Conservation (phyloP, 441 rosid genomes). For the Daphne laureola region DNA sequence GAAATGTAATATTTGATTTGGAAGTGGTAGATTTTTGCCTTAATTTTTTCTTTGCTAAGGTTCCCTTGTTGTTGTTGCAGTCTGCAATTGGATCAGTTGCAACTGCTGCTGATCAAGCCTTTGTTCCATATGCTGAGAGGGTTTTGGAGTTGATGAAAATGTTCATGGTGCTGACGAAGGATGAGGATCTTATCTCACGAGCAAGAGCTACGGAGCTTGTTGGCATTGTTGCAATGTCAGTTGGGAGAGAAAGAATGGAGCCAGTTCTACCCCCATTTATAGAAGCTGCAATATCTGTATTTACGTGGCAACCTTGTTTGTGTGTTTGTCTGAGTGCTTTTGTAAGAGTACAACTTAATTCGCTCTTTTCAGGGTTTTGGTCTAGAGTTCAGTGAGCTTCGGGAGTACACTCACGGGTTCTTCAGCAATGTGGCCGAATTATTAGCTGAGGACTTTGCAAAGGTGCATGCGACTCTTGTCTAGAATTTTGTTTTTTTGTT, state of each 20-base stretch:
- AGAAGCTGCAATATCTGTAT: constrained; percentile 95
- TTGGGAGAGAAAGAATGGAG: constrained; percentile 80
- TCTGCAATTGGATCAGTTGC: constrained; percentile 99
- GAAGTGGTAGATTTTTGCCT: not conserved
- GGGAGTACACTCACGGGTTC: constrained; percentile 97
- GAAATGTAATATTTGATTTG: too few relatives aligned
- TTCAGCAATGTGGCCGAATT: constrained; percentile 97
- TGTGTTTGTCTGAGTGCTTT: constrained; percentile 8
- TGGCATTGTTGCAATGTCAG: constrained; percentile 97
- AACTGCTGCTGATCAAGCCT: constrained; percentile 96
- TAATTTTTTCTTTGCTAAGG: constrained; percentile 10
- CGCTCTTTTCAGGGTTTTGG: constrained; percentile 65
- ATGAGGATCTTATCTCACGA: constrained; percentile 90
- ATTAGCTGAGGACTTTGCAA: constrained; percentile 75
- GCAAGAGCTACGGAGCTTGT: constrained; percentile 99
- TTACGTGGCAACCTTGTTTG: constrained; percentile 14
- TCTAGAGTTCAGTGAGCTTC: constrained; percentile 90
- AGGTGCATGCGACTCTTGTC: constrained; percentile 41
- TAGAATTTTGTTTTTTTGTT: constrained; percentile 12
- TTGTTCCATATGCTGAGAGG: constrained; percentile 90
- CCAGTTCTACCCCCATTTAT: constrained; percentile 74
- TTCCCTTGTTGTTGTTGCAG: constrained; percentile 37
- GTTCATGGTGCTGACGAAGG: constrained; percentile 88
- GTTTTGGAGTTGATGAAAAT: constrained; percentile 82
- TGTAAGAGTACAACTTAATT: constrained; percentile 10